phyloP scores from a whole-genome alignment of 2,329 filamentous ascomycete species.

The Exophiala lecanii-corni region DNA sequence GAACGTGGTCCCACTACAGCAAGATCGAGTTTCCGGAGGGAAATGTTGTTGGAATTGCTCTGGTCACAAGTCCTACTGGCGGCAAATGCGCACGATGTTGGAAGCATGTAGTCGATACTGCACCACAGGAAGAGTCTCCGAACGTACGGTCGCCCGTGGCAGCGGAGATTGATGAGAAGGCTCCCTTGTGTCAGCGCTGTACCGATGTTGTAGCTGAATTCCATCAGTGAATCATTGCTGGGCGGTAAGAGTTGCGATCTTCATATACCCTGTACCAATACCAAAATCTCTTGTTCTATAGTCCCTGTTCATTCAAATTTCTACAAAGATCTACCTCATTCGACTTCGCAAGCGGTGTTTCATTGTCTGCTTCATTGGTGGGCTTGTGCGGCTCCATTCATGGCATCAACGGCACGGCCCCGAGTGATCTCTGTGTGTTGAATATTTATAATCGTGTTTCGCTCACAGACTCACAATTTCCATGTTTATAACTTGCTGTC shows the following conservation, averaged over 20 bases:
- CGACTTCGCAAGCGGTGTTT: no score
- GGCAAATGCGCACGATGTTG: constrained; percentile 84
- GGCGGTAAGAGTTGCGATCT: neutral
- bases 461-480: no score
- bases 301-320: no score
- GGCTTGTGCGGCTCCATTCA: no score
- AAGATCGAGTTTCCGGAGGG: constrained; percentile 12
- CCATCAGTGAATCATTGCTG: constrained; percentile 4
- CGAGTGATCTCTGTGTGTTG: no score
- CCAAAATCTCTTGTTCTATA: no score
- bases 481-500: no score
- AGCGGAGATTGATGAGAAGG: neutral
- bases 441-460: no score
- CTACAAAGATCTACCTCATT: no score
- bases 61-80: constrained; percentile 13
- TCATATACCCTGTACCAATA: neutral
- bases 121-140: neutral
- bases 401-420: no score
- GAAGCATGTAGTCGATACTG: constrained; percentile 57
- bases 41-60: constrained; percentile 7
- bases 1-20: constrained; percentile 11
- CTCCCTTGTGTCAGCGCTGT: constrained; percentile 19
- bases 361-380: no score
- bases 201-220: constrained; percentile 18
- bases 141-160: no score